Evolutionary conservation across 129 eudicot species (phyloP), one percentile per base, ranked within the genome.

Genomic region (Arctium lappa): DNA sequence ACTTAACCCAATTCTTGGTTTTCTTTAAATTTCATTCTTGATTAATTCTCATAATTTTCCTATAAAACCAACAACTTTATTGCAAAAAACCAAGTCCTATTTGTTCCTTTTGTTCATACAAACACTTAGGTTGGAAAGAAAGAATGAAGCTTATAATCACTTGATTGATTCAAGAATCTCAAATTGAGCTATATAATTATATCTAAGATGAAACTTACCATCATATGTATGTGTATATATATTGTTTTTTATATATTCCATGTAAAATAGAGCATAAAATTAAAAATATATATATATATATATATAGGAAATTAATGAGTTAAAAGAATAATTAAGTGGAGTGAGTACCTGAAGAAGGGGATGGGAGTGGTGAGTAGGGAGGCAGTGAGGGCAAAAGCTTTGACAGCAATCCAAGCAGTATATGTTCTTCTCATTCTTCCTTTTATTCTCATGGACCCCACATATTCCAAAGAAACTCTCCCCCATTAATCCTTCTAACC

Each of bases 311-410:
- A 48, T 22, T 44, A 9, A 44, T 10, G 8, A 22, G 27, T 22
- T 22, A 65, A 75, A 68, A 53, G 36, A 22, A 53, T 1, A 11
- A 56, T 11, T 4, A 32, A 46, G 60, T 22, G 13, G 63, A 38
- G 31, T 53, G 16, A 2, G 56, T 16, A 94, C 98, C 98, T 94
- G 98, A 73, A 94, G 93, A 50, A 91, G 89, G 37, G 98, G 93
- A 75, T 94, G 98, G 33, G 91, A 81, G 86, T 78, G 91, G 77
- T 94, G 98, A 90, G 93, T 72, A 78, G 94, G 93, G 66, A 94
- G 91, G 77, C 97, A 94, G 92, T 94, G 98, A 88, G 93, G 91
- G 94, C 98, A 94, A 80, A 94, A 90, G 87, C 92, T 88, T 77
- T 82, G 98, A 74, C 93, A 90, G 63, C 98, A 94, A 75, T 77